Percentiles rank a stretch among this genome's conserved stretches.
phyloP scores from a whole-genome alignment of 371 early-diverging fungal genomes.

The Saksenaea vasiformis region DNA sequence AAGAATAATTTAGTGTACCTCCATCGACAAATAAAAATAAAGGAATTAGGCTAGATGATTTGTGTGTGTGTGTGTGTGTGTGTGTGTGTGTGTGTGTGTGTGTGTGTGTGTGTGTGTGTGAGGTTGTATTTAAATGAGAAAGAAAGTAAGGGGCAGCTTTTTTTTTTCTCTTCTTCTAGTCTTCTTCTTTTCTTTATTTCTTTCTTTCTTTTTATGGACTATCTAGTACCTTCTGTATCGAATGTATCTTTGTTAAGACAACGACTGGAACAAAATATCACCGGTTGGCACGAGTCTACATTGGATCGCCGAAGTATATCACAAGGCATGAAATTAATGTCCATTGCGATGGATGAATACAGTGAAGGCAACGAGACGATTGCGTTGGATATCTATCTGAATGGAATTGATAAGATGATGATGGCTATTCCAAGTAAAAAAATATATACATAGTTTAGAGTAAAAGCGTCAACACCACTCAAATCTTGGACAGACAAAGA shows the following conservation, averaged over 20 bases:
- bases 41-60: too few species aligned
- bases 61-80: background rate
- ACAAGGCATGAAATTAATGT: conserved; percentile 55
- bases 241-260: background rate
- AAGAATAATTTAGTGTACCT: background rate
- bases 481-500: conserved; percentile 30
- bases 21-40: too few species aligned
- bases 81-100: background rate
- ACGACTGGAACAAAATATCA: background rate
- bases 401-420: conserved; percentile 52
- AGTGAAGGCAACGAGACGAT: conserved; percentile 49
- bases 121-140: background rate
- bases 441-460: background rate
- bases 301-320: conserved; percentile 45
- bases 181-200: background rate
- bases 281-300: conserved; percentile 3
- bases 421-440: conserved; percentile 58
- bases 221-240: background rate
- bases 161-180: too few species aligned
- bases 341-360: conserved; percentile 57
- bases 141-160: background rate
- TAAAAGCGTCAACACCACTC: background rate
- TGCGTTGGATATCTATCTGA: conserved; percentile 55
- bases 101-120: background rate
- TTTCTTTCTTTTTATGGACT: conserved; percentile 10